Base-by-base conservation (phyloP, 352 stramenopile genomes). In the Phytophthora colocasiae region DNA sequence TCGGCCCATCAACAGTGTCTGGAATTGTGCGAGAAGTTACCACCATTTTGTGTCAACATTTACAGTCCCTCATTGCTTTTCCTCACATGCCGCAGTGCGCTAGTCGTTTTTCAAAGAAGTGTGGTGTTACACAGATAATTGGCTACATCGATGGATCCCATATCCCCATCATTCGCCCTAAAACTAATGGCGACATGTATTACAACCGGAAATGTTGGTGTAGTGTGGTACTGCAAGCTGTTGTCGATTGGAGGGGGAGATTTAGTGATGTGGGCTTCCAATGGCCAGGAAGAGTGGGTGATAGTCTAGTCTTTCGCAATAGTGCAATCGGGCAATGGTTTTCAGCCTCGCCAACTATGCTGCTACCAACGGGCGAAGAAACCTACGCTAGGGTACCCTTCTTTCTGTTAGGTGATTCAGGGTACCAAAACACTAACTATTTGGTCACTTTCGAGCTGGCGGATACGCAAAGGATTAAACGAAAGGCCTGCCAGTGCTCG, bases 101-200 rank as follows among this genome's bases (percentile, higher is more conserved):
- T 2, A 52, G 38, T 1, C 57, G 52, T 52, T 65, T n/a, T 34
- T 26, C 47, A 2, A 11, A 47, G 4, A 1, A 7, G 26, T 58
- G 57, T 19, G 27, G 39, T 12, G 50, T 52, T 2, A 29, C 57
- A 36, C 57, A 65, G 27, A 65, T 65, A 15, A 27, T 57, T 0
- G 46, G 57, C 1, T 65, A 38, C 32, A 65, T 65, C 27, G 47
- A 58, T 22, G 46, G 46, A 6, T 52, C 38, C 0, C 57, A 65
- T 29, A 58, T 52, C 7, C 47, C 57, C 2, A 40, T 58, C 1
- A 4, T 2, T n/a, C 29, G 12, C 19, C 57, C 47, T 14, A 39
- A 1, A 11, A 19, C 6, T 6, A 22, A 51, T 63, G 26, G 44
- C 32, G 27, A 17, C 1, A 62, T 62, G 31, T 62, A 51, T 12